phyloP scores from a whole-genome alignment of 2,329 filamentous ascomycete genomes.

The Paracamarosporium sp. region DNA sequence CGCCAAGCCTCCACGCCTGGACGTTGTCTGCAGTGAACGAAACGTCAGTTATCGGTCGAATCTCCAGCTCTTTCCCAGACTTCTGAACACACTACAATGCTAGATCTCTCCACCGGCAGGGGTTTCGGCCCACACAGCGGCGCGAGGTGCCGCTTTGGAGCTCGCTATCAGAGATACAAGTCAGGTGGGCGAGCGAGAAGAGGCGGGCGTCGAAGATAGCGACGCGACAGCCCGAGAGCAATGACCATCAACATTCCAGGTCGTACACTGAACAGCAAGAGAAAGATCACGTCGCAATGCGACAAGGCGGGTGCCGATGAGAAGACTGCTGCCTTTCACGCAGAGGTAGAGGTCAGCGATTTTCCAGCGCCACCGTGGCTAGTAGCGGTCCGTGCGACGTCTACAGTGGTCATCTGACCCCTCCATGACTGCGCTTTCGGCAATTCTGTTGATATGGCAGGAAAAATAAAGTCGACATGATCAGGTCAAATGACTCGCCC shows the following conservation, averaged over 20 bases:
- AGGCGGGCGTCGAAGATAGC: conserved; percentile 27
- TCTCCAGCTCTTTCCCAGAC: conserved; percentile 1
- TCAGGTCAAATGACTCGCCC: conserved; percentile 7
- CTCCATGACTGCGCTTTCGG: conserved; percentile 6
- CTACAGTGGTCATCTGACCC: conserved; percentile 30
- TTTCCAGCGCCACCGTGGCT: conserved; percentile 20
- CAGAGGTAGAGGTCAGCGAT: conserved; percentile 24
- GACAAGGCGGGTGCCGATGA: conserved; percentile 2
- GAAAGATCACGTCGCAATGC: neutral
- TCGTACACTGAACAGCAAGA: neutral
- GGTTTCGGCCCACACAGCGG: neutral
- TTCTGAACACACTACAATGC: neutral
- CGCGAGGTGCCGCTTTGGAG: neutral
- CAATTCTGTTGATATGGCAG: neutral
- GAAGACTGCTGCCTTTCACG: conserved; percentile 27
- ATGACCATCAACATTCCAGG: conserved; percentile 19
- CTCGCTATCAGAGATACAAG: conserved; percentile 17
- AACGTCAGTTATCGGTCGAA: neutral
- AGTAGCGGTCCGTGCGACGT: conserved; percentile 15
- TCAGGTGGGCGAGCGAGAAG: conserved; percentile 29
- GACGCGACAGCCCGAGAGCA: conserved; percentile 16
- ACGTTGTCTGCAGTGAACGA: neutral
- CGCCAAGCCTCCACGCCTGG: neutral
- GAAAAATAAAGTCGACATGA: neutral
- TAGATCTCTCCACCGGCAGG: neutral